Evolutionary conservation across 2,329 filamentous ascomycete species (phyloP).

Genomic region (Magnaporthiopsis poae): DNA sequence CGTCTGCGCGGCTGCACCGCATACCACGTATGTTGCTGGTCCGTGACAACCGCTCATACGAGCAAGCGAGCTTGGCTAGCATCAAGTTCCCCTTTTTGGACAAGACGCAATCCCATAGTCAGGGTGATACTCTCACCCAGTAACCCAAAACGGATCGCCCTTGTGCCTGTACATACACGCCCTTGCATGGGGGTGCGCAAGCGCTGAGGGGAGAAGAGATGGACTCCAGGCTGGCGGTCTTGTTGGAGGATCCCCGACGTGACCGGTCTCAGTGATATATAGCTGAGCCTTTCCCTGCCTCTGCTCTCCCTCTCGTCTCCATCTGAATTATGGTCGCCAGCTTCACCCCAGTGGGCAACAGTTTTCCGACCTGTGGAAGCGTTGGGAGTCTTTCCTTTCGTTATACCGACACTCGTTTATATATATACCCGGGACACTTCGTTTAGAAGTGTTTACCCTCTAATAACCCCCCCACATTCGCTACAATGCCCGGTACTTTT

Average conservation of each 20-base stretch:
- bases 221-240: neutral
- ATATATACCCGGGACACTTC: neutral
- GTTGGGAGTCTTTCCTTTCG: neutral
- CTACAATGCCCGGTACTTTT: neutral
- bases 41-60: neutral
- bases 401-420: neutral
- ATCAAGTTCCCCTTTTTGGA: neutral
- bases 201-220: neutral
- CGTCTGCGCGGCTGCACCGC: neutral
- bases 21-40: neutral
- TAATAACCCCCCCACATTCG: neutral
- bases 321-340: neutral
- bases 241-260: neutral
- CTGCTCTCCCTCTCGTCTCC: neutral
- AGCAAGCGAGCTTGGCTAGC: neutral
- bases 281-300: neutral
- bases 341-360: neutral
- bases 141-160: neutral
- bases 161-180: neutral
- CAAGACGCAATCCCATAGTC: neutral
- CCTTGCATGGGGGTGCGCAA: neutral
- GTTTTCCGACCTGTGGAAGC: neutral
- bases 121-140: neutral
- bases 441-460: neutral
- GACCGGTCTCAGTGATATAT: neutral